A percentile compares a stretch with the other conserved stretches of the same genome.
Evolutionary conservation across 805 yeast genomes (phyloP).

Genomic region (Yarrowia yakushimensis): DNA sequence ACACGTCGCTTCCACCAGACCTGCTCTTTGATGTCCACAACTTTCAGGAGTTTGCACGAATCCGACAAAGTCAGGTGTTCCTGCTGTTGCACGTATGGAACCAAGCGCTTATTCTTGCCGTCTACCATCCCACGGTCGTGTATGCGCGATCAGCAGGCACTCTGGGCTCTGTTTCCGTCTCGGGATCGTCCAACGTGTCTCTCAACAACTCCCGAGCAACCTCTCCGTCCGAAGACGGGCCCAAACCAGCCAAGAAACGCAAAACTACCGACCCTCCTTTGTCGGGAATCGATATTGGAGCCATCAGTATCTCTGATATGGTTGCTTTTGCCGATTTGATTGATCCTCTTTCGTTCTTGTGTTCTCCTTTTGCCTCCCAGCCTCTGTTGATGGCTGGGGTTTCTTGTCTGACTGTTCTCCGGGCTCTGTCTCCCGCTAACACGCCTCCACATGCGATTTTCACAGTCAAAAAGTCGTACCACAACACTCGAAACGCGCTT

Average conservation of each 20-base stretch:
- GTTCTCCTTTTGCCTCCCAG: slow-evolving; percentile 34
- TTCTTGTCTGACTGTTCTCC: slow-evolving; percentile 32
- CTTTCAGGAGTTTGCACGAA: slow-evolving; percentile 32
- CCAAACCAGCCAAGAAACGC: slow-evolving; percentile 1
- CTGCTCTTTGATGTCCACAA: slow-evolving; percentile 33
- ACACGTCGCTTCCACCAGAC: slow-evolving; percentile 32
- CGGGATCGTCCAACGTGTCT: not conserved
- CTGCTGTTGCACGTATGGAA: slow-evolving; percentile 34
- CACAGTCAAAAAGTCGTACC: slow-evolving; percentile 31
- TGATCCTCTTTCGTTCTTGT: slow-evolving; percentile 32
- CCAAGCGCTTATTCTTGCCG: slow-evolving; percentile 35
- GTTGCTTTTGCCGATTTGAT: slow-evolving; percentile 34
- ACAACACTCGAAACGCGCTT: slow-evolving; percentile 32
- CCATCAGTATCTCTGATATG: slow-evolving; percentile 36
- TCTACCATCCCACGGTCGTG: slow-evolving; percentile 34
- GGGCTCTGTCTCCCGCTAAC: slow-evolving; percentile 28
- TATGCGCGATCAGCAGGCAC: slow-evolving; percentile 31
- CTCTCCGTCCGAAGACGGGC: not conserved
- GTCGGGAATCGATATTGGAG: slow-evolving; percentile 32
- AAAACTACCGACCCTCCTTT: slow-evolving; percentile 9
- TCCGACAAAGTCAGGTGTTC: slow-evolving; percentile 33
- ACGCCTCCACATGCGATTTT: slow-evolving; percentile 27
- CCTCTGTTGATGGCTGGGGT: slow-evolving; percentile 35
- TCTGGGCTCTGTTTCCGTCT: not conserved
- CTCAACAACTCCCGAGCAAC: slow-evolving; percentile 15